Base-by-base conservation (phyloP, 768 basidiomycete species). In the Thelephora ganbajun region DNA sequence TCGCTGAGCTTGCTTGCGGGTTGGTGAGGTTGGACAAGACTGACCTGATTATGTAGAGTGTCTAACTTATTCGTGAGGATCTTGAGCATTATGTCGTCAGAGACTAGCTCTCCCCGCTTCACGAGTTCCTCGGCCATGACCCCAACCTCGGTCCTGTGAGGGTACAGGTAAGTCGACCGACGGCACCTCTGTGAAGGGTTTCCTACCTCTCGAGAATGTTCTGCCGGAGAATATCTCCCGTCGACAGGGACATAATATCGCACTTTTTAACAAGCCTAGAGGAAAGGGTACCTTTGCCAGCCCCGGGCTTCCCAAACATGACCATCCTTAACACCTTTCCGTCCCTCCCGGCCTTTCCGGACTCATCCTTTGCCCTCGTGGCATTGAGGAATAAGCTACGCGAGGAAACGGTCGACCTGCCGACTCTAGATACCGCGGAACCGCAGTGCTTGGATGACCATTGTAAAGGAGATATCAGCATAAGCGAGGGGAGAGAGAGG, bases 211-310 rank as follows among this genome's bases (percentile, higher is more conserved):
- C 77, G 12, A 73, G 69, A 50, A 96, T 90, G 54, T 96, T 85
- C 53, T 84, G 81, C 52, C 91, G 71, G 54, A 96, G 66, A 35
- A 93, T 67, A 60, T 96, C 91, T 7, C 90, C 91, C 2, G 85
- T 84, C 6, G 85, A 89, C 44, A 93, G 63, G 6, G 79, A 73
- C 37, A 81, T 55, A 46, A 93, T 76, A 57, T 88, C 80, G 59
- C 87, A 91, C 61, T 87, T 85, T 52, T 79, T 73, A 49, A 86
- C 77, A 23, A 94, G 73, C 37, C 82, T 73, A 13, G 74, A 70
- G 1, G 83, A 73, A 36, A 92, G 71, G 0, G 91, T 94, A 33
- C 91, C 91, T 67, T 94, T 87, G 48, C 84, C 84, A 43, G 83
- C 76, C 22, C 83, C 83, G n/a, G 80, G 83, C 63, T 84, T 84